Base-by-base conservation (phyloP, 192 early-diverging fungal species). In the Coemansia sp. region DNA sequence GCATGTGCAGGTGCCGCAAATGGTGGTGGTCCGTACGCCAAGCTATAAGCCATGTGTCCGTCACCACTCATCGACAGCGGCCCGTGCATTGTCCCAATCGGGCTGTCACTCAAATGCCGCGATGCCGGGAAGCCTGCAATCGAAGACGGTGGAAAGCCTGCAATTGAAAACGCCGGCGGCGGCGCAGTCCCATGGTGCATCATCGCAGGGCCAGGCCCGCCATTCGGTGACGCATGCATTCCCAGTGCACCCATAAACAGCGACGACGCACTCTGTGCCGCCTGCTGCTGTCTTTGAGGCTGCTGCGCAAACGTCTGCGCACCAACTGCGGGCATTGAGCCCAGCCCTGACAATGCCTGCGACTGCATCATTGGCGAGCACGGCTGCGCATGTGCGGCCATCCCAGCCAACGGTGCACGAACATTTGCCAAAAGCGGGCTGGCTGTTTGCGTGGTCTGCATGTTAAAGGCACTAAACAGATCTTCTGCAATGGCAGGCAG, bases 401-500 rank as follows among this genome's bases (percentile, higher is more conserved):
- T 52, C 25, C 66, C 59, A 11, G 8, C 29, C 61, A 53, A 24
- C 19, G 61, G 61, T 23, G 37, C 23, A 6, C 32, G 43, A 17
- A 45, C 38, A 41, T 45, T 58, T 19, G 69, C 3, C 51, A 63
- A 22, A 50, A 54, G 61, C 35, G 57, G 41, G 52, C 52, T 68
- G 38, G 37, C 52, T 6, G 37, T n/a, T 8, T 51, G 43, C 43
- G 59, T 23, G 24, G 67, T 11, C 38, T 65, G 71, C 39, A 70
- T 45, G 35, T 60, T 64, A 25, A 73, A 69, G 24, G 67, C 66
- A n/a, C 63, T 60, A 57, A 69, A 58, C 52, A 60, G 58, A 32
- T 73, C 70, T 45, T 79, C 76, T 2, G 70, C 25, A 51, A 76
- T 66, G n/a, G 48, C 60, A 1, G 71, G 51, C 52, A 67, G 35